These are phyloP conservation scores for Aschersonia sp. DNA, from an alignment of 2,329 filamentous ascomycete genomes.

Conservation along the genomic window DNA sequence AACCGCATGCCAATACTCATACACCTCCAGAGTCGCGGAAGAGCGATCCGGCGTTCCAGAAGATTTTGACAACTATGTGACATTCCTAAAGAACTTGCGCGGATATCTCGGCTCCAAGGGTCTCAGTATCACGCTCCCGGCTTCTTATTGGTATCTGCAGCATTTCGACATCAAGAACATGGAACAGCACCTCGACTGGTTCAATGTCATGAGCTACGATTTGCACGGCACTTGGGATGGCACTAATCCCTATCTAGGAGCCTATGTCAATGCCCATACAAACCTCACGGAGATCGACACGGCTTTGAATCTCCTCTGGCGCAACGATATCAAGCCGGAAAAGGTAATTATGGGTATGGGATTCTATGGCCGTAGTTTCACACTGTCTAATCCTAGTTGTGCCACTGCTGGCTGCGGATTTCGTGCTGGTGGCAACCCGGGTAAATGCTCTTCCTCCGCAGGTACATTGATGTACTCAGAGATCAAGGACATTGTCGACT, in stretches of 20 bases:
- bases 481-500: conserved; percentile 14
- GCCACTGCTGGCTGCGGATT: conserved; percentile 15
- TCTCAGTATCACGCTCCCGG: conserved; percentile 2
- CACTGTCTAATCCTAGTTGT: conserved; percentile 11
- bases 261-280: conserved; percentile 22
- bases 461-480: conserved; percentile 18
- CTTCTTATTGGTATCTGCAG: conserved; percentile 6
- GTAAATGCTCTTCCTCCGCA: conserved; percentile 13
- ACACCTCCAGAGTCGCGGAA: conserved; percentile 6
- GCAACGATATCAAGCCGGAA: conserved; percentile 23
- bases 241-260: conserved; percentile 8
- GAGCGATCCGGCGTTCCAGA: conserved; percentile 12
- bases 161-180: conserved; percentile 6
- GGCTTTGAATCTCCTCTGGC: conserved; percentile 31
- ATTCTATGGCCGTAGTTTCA: conserved; percentile 27
- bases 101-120: conserved; percentile 4
- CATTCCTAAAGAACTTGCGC: conserved; percentile 9
- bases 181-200: conserved; percentile 18
- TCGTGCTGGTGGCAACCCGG: conserved; percentile 9
- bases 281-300: conserved; percentile 32
- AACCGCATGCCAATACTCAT: neutral
- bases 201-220: conserved; percentile 32
- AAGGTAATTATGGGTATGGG: conserved; percentile 28
- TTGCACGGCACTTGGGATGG: conserved; percentile 28
- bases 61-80: conserved; percentile 12